Evolutionary conservation across 305 asterid genomes (phyloP), one percentile per base, ranked within the genome.

Genomic region (Caryopteris hybrid): DNA sequence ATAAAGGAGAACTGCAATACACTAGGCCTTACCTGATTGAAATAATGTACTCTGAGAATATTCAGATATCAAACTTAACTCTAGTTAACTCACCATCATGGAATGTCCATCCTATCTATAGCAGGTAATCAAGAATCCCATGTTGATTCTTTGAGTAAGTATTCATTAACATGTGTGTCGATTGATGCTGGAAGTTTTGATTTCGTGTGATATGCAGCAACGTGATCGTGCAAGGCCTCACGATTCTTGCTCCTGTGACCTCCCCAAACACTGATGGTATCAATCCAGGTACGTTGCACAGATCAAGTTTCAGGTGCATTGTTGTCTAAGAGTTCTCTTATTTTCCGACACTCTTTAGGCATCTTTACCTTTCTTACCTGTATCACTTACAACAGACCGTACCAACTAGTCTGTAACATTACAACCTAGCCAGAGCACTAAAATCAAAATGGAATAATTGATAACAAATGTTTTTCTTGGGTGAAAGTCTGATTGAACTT

Each of bases 261-360:
- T 80, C 85, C n/a, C 99, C 99, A 33, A 94, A 89, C 80, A 94
- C 96, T 0, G 99, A 91, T 20, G 98, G 99, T 17, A 89, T 94
- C 81, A 89, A 94, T 64, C 99, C 99, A 51, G 98, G 98, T 88
- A 78, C 0, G 48, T 45, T 14, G 53, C 38, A 25, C 14, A 27
- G n/a, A 34, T 36, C 9, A 20, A 11, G 11, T 17, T 72, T 47
- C 14, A 12, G 41, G 33, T 43, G 34, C 14, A 61, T 42, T 23
- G 20, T 21, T 29, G 6, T 29, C 5, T 29, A 3, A 7, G 34
- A n/a, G n/a, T n/a, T n/a, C n/a, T n/a, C n/a, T n/a, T n/a, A n/a
- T n/a, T n/a, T n/a, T n/a, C n/a, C n/a, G n/a, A n/a, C n/a, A n/a
- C 8, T 36, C 7, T 36, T 9, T 36, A 9, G 12, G 7, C 11